phyloP scores from a whole-genome alignment of 441 rosid genomes.

The Jatropha podagrica region DNA sequence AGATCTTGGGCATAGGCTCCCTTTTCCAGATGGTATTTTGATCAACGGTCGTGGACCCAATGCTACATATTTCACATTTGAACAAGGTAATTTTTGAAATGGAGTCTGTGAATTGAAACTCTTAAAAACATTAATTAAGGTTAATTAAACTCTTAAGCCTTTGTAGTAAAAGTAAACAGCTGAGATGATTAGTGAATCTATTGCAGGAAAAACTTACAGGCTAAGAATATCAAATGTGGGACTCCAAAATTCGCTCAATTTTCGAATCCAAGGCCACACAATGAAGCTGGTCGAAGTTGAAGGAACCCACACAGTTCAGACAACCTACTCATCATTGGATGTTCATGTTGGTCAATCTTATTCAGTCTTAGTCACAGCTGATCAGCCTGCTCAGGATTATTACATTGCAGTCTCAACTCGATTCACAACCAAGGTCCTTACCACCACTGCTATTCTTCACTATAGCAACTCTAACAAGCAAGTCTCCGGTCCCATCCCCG shows the following conservation, averaged over 20 bases:
- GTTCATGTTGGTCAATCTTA: conserved; percentile 86
- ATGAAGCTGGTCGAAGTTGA: conserved; percentile 90
- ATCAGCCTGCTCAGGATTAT: conserved; percentile 67
- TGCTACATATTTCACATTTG: conserved; percentile 58
- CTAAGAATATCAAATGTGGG: conserved; percentile 90
- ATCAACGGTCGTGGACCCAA: conserved; percentile 76
- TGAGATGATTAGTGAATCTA: too few relatives aligned
- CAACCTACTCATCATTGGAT: conserved; percentile 63
- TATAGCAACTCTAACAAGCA: conserved; percentile 60
- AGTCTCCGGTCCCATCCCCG: conserved; percentile 65
- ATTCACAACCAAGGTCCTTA: conserved; percentile 51
- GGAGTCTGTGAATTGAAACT: too few relatives aligned
- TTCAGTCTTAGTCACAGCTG: conserved; percentile 83
- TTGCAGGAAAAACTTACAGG: conserved; percentile 75
- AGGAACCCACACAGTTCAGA: conserved; percentile 87
- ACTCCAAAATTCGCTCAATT: conserved; percentile 64
- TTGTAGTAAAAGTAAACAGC: too few relatives aligned
- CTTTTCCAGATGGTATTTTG: conserved; percentile 67
- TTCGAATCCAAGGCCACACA: conserved; percentile 77
- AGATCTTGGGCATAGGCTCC: conserved; percentile 61
- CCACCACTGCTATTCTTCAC: conserved; percentile 61
- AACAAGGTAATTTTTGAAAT: conserved; percentile 41
- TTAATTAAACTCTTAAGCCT: too few relatives aligned
- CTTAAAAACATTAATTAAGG: too few relatives aligned
- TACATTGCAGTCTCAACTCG: conserved; percentile 78